Percentiles rank a stretch among this genome's conserved stretches.
phyloP scores from a whole-genome alignment of 139 green algal species.

The Axilococcus clingmanii region DNA sequence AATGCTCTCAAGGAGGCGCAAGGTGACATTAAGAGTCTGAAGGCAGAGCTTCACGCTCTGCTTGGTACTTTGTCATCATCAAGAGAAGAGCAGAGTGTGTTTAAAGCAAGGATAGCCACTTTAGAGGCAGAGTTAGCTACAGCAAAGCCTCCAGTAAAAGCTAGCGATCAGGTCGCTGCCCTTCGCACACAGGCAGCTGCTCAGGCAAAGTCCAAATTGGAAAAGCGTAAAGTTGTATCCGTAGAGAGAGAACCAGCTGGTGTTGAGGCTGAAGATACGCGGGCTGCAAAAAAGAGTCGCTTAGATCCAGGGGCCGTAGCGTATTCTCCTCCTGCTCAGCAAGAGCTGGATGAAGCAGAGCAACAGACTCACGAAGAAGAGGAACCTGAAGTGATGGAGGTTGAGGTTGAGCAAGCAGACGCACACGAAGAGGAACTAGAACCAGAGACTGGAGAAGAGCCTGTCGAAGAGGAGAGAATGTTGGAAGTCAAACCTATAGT shows the following conservation, averaged over 20 bases:
- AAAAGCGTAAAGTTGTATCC: neutral
- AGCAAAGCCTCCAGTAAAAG: neutral
- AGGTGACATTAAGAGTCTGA: too few species aligned
- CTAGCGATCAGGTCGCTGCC: neutral
- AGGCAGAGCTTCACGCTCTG: neutral
- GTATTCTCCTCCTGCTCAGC: neutral
- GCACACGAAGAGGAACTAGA: neutral
- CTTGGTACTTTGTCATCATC: neutral
- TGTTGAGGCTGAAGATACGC: neutral
- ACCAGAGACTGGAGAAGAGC: neutral
- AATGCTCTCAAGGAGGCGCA: neutral
- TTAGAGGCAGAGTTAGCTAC: neutral
- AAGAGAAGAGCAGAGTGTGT: neutral
- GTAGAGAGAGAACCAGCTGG: neutral
- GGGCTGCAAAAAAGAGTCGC: constrained; percentile 2
- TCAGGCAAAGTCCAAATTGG: constrained; percentile 1
- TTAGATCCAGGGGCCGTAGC: neutral
- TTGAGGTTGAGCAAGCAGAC: neutral
- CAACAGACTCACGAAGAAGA: neutral
- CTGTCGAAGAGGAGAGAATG: neutral
- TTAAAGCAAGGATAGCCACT: neutral
- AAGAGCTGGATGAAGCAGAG: neutral
- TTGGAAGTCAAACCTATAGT: neutral
- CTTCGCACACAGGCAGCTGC: constrained; percentile 1
- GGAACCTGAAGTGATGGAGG: neutral